phyloP scores from a whole-genome alignment of 805 yeast species.

The Yarrowia yakushimensis region DNA sequence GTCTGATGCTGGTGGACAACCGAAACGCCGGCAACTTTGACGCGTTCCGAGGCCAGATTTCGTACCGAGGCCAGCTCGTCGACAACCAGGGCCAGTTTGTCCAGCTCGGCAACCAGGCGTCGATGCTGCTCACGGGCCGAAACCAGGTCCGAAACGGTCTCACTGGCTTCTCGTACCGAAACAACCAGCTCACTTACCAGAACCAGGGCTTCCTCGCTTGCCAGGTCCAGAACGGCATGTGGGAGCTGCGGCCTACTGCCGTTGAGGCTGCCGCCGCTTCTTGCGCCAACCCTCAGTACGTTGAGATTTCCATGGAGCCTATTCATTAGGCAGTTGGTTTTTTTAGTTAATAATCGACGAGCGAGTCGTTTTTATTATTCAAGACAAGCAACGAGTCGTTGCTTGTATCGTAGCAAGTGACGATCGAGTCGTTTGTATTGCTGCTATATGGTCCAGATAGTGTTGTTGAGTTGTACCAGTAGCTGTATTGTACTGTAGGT shows the following conservation, averaged over 20 bases:
- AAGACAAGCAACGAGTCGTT: too few relatives aligned
- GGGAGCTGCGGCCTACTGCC: slow-evolving; percentile 18
- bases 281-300: slow-evolving; percentile 15
- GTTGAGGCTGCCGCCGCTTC: slow-evolving; percentile 17
- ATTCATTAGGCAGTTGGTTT: not conserved
- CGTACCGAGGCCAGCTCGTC: slow-evolving; percentile 22
- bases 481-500: too few relatives aligned
- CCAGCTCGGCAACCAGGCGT: slow-evolving; percentile 22
- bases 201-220: slow-evolving; percentile 23
- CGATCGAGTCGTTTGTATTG: too few relatives aligned
- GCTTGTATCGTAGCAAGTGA: too few relatives aligned
- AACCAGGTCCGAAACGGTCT: slow-evolving; percentile 23
- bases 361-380: too few relatives aligned
- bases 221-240: slow-evolving; percentile 18
- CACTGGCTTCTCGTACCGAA: slow-evolving; percentile 7
- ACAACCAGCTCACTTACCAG: slow-evolving; percentile 9
- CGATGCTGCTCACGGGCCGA: slow-evolving; percentile 19
- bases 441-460: too few relatives aligned
- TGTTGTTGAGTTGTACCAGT: too few relatives aligned
- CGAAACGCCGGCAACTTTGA: not conserved
- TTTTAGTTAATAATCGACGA: not conserved
- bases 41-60: slow-evolving; percentile 20
- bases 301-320: slow-evolving; percentile 23
- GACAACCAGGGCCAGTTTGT: slow-evolving; percentile 18
- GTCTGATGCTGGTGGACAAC: slow-evolving; percentile 4